Evolutionary conservation across 208 protist genomes (phyloP), one percentile per base, ranked within the genome.

Genomic region (Acanthamoeba triangularis): DNA sequence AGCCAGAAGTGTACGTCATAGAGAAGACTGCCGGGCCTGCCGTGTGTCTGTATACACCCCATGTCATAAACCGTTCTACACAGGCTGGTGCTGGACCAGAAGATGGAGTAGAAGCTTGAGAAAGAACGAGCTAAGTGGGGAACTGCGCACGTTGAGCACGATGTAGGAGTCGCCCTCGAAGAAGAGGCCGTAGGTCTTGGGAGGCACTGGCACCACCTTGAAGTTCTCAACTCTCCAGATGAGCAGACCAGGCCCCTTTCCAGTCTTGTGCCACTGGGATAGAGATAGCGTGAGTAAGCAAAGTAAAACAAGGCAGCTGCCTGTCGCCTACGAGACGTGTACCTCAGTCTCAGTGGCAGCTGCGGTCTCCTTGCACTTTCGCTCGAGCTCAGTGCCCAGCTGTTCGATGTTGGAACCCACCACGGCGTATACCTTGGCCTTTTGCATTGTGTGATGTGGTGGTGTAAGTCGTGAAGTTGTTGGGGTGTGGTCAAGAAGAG

Each of bases 101-200:
- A 37, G 23, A 6, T 30, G 37, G 52, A 7, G 2, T 14, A 49
- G 3, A n/a, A n/a, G 37, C 76, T 30, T 33, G 54, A 13, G 8
- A 1, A 93, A 93, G 25, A 63, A 30, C 35, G 1, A 7, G 33
- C n/a, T 7, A 33, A 41, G 49, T 5, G 4, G 10, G 61, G 35
- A 49, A 23, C 49, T n/a, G 30, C 49, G 85, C 28, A 90, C 54
- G 25, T 97, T 33, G n/a, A 98, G 95, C 5, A 98, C 72, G 87
- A 98, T 98, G 96, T 98, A 98, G 11, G 80, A 96, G 72, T 98
- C 97, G 72, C 97, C 98, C 2, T 56, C 61, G 94, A 96, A 97
- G 95, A 98, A 98, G 49, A 97, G 56, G 33, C 97, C 97, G n/a
- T 97, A 96, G 28, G 69, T 16, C 72, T 97, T 49, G 63, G 88